Conservation (phyloP, 208 protist species). For the Naegleria gruberi region DNA sequence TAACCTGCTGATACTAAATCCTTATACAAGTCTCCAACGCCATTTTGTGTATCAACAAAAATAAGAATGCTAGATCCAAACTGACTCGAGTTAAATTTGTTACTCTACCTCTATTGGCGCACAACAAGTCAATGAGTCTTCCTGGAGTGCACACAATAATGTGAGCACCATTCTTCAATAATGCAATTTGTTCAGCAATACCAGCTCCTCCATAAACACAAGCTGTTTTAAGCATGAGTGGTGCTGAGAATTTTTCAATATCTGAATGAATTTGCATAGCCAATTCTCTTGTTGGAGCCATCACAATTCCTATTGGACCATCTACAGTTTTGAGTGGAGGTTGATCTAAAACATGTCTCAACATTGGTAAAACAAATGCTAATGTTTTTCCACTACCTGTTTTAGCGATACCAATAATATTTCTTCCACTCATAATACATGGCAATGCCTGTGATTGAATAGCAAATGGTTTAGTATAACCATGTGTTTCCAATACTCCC, state of each 20-base stretch:
- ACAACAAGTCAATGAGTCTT: constrained; percentile 70
- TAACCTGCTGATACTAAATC: constrained; percentile 64
- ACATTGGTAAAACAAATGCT: constrained; percentile 72
- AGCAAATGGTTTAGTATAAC: constrained; percentile 63
- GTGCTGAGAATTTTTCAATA: constrained; percentile 28
- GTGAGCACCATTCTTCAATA: constrained; percentile 51
- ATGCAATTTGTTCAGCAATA: constrained; percentile 34
- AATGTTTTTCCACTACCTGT: constrained; percentile 90
- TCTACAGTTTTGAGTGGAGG: constrained; percentile 56
- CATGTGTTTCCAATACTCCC: constrained; percentile 40
- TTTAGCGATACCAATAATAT: constrained; percentile 73
- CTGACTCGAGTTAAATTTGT: constrained; percentile 56
- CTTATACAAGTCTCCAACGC: constrained; percentile 70
- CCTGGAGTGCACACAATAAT: constrained; percentile 74
- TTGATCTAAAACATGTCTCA: constrained; percentile 75
- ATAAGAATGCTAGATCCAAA: constrained; percentile 73
- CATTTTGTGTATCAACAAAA: constrained; percentile 75
- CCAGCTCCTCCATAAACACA: constrained; percentile 65
- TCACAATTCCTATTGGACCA: constrained; percentile 72
- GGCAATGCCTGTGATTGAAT: constrained; percentile 76
- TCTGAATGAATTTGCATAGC: constrained; percentile 69
- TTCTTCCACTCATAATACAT: constrained; percentile 66
- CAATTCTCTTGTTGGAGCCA: constrained; percentile 86
- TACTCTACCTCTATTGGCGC: constrained; percentile 53
- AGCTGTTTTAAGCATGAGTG: constrained; percentile 37